Evolutionary conservation across 371 early-diverging fungal species (phyloP).

Genomic region (Rhizopus delemar): DNA sequence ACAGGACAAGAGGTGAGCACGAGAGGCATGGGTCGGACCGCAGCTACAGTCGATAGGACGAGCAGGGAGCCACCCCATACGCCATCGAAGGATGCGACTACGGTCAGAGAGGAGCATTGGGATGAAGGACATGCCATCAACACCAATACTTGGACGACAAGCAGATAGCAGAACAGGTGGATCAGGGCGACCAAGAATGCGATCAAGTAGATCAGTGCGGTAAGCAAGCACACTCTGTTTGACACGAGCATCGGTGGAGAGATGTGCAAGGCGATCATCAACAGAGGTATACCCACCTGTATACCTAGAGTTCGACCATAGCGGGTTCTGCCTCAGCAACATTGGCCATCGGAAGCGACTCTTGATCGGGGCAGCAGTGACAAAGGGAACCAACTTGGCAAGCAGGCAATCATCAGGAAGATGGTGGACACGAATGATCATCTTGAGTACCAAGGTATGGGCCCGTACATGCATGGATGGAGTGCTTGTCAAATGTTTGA

Average conservation of each 20-base stretch:
- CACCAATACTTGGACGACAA: neutral
- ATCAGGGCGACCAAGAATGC: no score
- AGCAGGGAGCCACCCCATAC: conserved; percentile 20
- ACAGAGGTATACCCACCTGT: neutral
- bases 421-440: neutral
- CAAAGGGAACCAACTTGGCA: conserved; percentile 1
- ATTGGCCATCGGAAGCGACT: neutral
- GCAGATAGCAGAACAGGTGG: neutral
- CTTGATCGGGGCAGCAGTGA: neutral
- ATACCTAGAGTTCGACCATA: neutral
- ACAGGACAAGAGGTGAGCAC: neutral
- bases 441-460: neutral
- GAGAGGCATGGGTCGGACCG: conserved; percentile 10
- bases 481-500: neutral
- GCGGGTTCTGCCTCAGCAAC: neutral
- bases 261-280: neutral
- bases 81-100: conserved; percentile 19
- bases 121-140: conserved; percentile 1
- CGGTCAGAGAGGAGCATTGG: neutral
- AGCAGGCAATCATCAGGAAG: neutral
- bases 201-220: neutral
- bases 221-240: neutral
- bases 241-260: neutral
- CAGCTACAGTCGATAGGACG: conserved; percentile 3
- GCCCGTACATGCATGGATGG: neutral